Percentiles rank a stretch among this genome's conserved stretches.
These are phyloP conservation scores for Alternaria gaisen DNA, from an alignment of 2,329 filamentous ascomycete species.

Conservation along the genomic window DNA sequence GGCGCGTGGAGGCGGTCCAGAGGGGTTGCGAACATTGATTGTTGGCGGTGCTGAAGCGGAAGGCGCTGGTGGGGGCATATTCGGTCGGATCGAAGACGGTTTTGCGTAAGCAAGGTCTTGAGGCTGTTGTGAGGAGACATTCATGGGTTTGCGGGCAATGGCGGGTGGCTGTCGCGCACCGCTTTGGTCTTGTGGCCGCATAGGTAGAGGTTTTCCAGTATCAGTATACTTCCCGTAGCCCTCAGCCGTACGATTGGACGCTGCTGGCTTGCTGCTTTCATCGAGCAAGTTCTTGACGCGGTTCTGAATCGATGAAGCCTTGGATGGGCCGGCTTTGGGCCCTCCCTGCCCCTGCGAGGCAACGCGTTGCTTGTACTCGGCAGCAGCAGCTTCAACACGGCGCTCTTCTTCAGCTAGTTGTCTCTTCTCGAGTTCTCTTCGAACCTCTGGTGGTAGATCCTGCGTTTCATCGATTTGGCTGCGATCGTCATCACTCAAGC, in stretches of 20 bases:
- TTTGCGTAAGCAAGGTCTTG: slow-evolving; percentile 43
- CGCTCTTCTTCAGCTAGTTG: slow-evolving; percentile 87
- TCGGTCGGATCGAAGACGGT: slow-evolving; percentile 33
- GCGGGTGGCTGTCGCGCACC: slow-evolving; percentile 33
- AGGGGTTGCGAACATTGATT: slow-evolving; percentile 40
- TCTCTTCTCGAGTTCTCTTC: slow-evolving; percentile 85
- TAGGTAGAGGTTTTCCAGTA: slow-evolving; percentile 41
- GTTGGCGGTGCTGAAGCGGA: slow-evolving; percentile 48
- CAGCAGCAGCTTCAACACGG: slow-evolving; percentile 86
- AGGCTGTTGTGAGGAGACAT: slow-evolving; percentile 23
- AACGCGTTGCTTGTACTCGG: slow-evolving; percentile 82
- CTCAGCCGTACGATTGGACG: slow-evolving; percentile 75
- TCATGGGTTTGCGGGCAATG: slow-evolving; percentile 60
- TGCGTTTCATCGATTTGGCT: slow-evolving; percentile 71
- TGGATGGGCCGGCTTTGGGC: slow-evolving; percentile 58
- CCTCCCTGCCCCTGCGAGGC: slow-evolving; percentile 66
- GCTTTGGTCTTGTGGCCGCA: slow-evolving; percentile 40
- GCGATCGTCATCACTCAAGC: slow-evolving; percentile 73
- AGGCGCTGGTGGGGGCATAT: slow-evolving; percentile 29
- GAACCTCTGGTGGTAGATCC: slow-evolving; percentile 83
- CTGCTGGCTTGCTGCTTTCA: slow-evolving; percentile 68
- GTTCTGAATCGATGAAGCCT: slow-evolving; percentile 88
- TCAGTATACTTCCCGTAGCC: slow-evolving; percentile 89
- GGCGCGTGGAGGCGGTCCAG: slow-evolving; percentile 59
- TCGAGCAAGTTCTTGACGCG: slow-evolving; percentile 85